Percentiles rank a stretch among this genome's conserved stretches.
Conservation (phyloP, 306 rosid genomes). For the Alnus glutinosa region DNA sequence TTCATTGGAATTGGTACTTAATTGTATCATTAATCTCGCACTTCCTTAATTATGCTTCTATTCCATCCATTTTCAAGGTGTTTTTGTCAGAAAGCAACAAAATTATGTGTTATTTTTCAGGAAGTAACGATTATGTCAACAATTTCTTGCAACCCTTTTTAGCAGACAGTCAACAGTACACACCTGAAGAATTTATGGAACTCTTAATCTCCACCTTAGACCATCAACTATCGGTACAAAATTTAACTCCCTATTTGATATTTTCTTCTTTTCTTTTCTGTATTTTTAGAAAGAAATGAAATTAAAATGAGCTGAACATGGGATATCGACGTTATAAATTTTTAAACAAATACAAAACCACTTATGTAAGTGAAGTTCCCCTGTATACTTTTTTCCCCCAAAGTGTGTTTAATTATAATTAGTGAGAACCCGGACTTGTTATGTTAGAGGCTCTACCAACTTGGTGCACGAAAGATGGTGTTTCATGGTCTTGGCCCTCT, state of each 20-base stretch:
- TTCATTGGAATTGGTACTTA: slow-evolving; percentile 76
- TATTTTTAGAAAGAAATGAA: too few relatives aligned
- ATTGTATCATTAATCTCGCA: not conserved
- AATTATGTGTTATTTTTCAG: slow-evolving; percentile 25
- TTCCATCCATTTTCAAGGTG: not conserved
- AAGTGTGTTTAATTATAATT: too few relatives aligned
- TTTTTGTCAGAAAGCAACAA: not conserved
- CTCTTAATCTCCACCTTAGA: slow-evolving; percentile 55
- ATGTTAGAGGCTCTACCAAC: slow-evolving; percentile 53
- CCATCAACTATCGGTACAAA: slow-evolving; percentile 52
- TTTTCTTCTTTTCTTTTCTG: not conserved
- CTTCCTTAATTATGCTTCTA: not conserved
- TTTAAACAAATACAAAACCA: too few relatives aligned
- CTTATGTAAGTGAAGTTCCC: too few relatives aligned
- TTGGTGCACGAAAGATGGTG: slow-evolving; percentile 66
- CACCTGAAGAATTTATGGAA: slow-evolving; percentile 63
- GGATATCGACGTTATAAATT: too few relatives aligned
- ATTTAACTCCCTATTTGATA: not conserved
- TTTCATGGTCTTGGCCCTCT: slow-evolving; percentile 77
- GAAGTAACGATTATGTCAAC: slow-evolving; percentile 91
- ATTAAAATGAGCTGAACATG: too few relatives aligned
- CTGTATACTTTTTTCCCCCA: too few relatives aligned
- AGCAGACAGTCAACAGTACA: slow-evolving; percentile 78
- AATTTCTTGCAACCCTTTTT: slow-evolving; percentile 85
- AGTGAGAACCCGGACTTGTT: too few relatives aligned